A percentile compares a stretch with the other conserved stretches of the same genome.
phyloP scores from a whole-genome alignment of 148 eudicot species.

The Nepenthes gracilis region DNA sequence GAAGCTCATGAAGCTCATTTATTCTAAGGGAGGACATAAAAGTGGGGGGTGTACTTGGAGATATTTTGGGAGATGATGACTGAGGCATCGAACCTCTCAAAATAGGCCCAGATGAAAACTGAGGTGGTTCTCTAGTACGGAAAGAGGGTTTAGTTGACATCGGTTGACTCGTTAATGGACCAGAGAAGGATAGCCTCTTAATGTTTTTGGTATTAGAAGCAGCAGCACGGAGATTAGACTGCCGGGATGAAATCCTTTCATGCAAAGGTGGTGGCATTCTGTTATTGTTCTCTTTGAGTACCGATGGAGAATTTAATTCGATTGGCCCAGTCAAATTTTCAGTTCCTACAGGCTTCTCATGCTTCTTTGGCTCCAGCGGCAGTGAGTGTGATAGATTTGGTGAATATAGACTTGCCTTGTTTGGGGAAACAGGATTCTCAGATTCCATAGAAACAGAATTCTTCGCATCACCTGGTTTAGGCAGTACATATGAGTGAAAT shows the following conservation, averaged over 20 bases:
- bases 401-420: slow-evolving; percentile 23
- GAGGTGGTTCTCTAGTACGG: slow-evolving; percentile 27
- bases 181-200: slow-evolving; percentile 57
- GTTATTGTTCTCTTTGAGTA: slow-evolving; percentile 48
- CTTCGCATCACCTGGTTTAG: slow-evolving; percentile 62
- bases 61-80: slow-evolving; percentile 38
- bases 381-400: slow-evolving; percentile 33
- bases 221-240: slow-evolving; percentile 18
- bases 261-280: slow-evolving; percentile 40
- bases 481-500: slow-evolving; percentile 55
- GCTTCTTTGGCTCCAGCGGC: slow-evolving; percentile 30
- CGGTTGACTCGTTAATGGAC: slow-evolving; percentile 55
- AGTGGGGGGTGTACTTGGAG: slow-evolving; percentile 46
- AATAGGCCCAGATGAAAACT: slow-evolving; percentile 47
- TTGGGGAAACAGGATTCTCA: slow-evolving; percentile 22
- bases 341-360: slow-evolving; percentile 25
- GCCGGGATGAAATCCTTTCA: slow-evolving; percentile 27
- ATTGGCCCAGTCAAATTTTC: slow-evolving; percentile 33
- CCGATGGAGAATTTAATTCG: slow-evolving; percentile 21
- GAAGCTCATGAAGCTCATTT: slow-evolving; percentile 95
- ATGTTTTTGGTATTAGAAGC: slow-evolving; percentile 27
- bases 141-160: slow-evolving; percentile 24
- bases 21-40: slow-evolving; percentile 57
- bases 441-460: slow-evolving; percentile 19
- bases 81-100: slow-evolving; percentile 25